Evolutionary conservation across 176 grass and related monocot species (phyloP).

Genomic region (Hsuehochloa calcarea): DNA sequence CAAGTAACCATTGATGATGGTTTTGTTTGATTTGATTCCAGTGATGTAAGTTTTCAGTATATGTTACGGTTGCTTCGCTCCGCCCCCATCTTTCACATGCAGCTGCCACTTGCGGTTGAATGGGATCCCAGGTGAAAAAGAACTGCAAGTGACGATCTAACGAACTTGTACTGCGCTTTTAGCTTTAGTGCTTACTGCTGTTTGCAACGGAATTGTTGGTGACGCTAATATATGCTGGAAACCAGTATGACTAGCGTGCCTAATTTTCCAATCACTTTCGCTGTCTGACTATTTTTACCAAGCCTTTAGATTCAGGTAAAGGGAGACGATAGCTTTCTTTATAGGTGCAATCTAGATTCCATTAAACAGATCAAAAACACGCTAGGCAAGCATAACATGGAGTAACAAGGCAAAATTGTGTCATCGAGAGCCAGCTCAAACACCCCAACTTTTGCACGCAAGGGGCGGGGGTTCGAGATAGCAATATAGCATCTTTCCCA

Average conservation of each 20-base stretch:
- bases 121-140: conserved; percentile 32
- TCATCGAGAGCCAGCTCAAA: not conserved
- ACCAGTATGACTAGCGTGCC: not conserved
- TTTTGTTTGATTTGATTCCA: conserved; percentile 30
- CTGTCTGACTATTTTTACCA: not conserved
- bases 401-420: not conserved
- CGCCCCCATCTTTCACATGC: conserved; percentile 20
- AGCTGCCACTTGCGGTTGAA: conserved; percentile 27
- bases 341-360: not conserved
- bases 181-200: conserved; percentile 16
- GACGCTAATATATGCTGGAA: not conserved
- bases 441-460: not conserved
- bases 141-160: conserved; percentile 19
- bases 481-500: conserved; percentile 23
- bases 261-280: not conserved
- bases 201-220: not conserved
- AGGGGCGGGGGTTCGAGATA: not conserved
- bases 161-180: not conserved
- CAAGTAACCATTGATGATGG: conserved; percentile 25
- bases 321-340: not conserved
- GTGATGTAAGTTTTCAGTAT: not conserved
- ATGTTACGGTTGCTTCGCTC: conserved; percentile 10
- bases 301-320: not conserved
- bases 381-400: not conserved
- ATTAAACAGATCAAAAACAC: not conserved